Conservation (phyloP, 257 asterid species). For the Nicotiana benthamiana region DNA sequence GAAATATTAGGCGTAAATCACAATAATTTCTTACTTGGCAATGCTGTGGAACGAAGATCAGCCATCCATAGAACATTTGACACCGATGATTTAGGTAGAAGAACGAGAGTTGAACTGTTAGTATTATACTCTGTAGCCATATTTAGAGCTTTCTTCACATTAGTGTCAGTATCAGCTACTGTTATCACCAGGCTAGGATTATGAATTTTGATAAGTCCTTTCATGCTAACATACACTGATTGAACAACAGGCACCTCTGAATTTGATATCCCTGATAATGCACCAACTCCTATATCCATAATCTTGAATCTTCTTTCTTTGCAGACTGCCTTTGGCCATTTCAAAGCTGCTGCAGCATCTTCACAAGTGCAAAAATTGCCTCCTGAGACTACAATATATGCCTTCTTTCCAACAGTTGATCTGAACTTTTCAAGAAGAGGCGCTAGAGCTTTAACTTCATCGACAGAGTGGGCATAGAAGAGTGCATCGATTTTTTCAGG, state of each 20-base stretch:
- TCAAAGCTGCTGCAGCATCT: slow-evolving; percentile 55
- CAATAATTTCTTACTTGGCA: slow-evolving; percentile 53
- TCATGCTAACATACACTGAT: slow-evolving; percentile 78
- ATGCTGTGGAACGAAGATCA: slow-evolving; percentile 61
- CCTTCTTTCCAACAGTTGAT: slow-evolving; percentile 62
- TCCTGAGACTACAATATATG: slow-evolving; percentile 73
- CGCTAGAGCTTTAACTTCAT: slow-evolving; percentile 55
- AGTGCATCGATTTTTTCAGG: slow-evolving; percentile 87
- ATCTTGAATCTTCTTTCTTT: slow-evolving; percentile 81
- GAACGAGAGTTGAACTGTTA: slow-evolving; percentile 41
- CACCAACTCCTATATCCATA: slow-evolving; percentile 67
- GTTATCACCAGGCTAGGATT: slow-evolving; percentile 74
- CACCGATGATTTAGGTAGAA: slow-evolving; percentile 57
- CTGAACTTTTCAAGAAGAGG: slow-evolving; percentile 81
- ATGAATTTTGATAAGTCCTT: slow-evolving; percentile 73
- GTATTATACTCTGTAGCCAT: slow-evolving; percentile 50
- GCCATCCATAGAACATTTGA: slow-evolving; percentile 88
- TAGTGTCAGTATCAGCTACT: slow-evolving; percentile 46
- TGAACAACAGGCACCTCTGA: slow-evolving; percentile 81
- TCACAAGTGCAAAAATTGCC: slow-evolving; percentile 78
- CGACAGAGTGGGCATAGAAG: slow-evolving; percentile 71
- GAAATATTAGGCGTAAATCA: not conserved
- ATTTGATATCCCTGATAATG: slow-evolving; percentile 50
- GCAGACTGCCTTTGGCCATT: slow-evolving; percentile 77
- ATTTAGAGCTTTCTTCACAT: slow-evolving; percentile 67